These are phyloP conservation scores for Fomitopsis pinicola DNA, from an alignment of 1,284 basidiomycete genomes.

Conservation along the genomic window DNA sequence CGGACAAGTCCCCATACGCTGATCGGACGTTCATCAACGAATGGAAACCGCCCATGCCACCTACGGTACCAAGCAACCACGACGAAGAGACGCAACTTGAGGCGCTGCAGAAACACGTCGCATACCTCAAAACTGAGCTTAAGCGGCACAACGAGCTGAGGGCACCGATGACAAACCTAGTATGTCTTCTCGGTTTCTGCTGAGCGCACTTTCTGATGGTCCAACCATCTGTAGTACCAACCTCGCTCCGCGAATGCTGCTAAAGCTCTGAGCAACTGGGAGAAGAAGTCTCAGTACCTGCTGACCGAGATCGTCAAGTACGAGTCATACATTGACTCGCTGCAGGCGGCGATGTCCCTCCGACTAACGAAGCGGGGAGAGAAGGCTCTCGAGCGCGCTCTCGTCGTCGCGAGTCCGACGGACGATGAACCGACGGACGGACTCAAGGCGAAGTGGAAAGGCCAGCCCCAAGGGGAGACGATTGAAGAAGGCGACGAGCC, in stretches of 20 bases:
- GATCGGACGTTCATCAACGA: conserved; percentile 87
- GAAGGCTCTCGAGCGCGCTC: conserved; percentile 76
- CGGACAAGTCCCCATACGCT: conserved; percentile 59
- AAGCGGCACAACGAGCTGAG: conserved; percentile 82
- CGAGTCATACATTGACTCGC: conserved; percentile 89
- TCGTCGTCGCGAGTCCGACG: conserved; percentile 40
- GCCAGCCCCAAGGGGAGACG: conserved; percentile 40
- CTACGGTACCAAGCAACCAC: conserved; percentile 79
- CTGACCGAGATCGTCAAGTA: conserved; percentile 94
- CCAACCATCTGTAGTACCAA: conserved; percentile 59
- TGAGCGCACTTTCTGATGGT: conserved; percentile 1
- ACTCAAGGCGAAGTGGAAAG: conserved; percentile 43
- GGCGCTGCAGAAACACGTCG: conserved; percentile 78
- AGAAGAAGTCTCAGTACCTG: conserved; percentile 84
- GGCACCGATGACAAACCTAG: conserved; percentile 79
- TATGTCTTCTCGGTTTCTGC: conserved; percentile 34
- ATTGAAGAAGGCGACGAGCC: conserved; percentile 52
- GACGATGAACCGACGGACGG: conserved; percentile 29
- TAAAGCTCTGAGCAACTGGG: conserved; percentile 90
- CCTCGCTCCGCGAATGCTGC: conserved; percentile 68
- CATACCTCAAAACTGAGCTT: conserved; percentile 73
- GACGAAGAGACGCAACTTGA: conserved; percentile 92
- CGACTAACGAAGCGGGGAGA: conserved; percentile 84
- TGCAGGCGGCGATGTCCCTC: conserved; percentile 76
- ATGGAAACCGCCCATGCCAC: conserved; percentile 88